Evolutionary conservation across 495 filamentous ascomycete species (phyloP).

Genomic region (Aspergillus ellipticus): DNA sequence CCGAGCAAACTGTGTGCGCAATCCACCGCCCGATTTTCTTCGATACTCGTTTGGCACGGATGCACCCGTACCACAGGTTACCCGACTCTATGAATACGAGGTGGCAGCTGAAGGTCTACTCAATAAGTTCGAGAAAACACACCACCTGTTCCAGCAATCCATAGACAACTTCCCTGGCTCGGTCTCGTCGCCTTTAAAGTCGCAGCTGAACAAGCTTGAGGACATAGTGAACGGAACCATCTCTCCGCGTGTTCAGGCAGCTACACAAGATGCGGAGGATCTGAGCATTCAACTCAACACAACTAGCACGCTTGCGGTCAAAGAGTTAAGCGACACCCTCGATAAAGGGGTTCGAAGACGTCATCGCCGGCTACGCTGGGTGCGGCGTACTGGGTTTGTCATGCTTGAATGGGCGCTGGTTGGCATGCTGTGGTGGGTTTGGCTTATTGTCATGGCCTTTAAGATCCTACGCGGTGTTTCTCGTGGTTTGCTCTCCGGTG

Average conservation of each 20-base stretch:
- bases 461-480: conserved; percentile 58
- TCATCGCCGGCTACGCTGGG: conserved; percentile 67
- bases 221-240: conserved; percentile 50
- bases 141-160: conserved; percentile 50
- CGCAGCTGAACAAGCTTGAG: conserved; percentile 48
- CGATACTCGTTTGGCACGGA: conserved; percentile 23
- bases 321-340: conserved; percentile 71
- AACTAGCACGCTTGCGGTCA: conserved; percentile 69
- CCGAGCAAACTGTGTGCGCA: conserved; percentile 51
- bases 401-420: conserved; percentile 77
- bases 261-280: conserved; percentile 72
- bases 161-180: conserved; percentile 49
- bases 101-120: conserved; percentile 64
- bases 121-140: conserved; percentile 50
- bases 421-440: conserved; percentile 79
- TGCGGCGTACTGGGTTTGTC: conserved; percentile 64
- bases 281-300: conserved; percentile 70
- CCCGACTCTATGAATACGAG: conserved; percentile 61
- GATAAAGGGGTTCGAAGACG: conserved; percentile 66
- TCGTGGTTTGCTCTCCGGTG: conserved; percentile 51
- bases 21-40: conserved; percentile 40
- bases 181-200: conserved; percentile 41
- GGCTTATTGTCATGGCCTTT: conserved; percentile 71
- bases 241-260: conserved; percentile 58
- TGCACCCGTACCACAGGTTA: conserved; percentile 42